A percentile compares a stretch with the other conserved stretches of the same genome.
These are phyloP conservation scores for Euptelea pleiosperma DNA, from an alignment of 164 flowering plant genomes.

Conservation along the genomic window DNA sequence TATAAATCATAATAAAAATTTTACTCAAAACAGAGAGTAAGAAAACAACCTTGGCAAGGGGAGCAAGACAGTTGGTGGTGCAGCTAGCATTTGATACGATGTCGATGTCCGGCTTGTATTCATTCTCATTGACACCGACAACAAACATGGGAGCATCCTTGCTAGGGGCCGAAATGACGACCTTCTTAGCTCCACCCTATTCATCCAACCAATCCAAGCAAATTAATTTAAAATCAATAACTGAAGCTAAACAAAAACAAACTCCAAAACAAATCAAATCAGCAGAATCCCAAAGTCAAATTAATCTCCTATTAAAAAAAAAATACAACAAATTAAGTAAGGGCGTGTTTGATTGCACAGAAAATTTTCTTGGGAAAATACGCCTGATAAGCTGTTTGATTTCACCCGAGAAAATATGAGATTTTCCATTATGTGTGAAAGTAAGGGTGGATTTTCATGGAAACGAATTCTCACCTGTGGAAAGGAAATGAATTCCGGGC, in stretches of 20 bases:
- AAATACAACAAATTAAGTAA: too few relatives aligned
- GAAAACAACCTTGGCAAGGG: slow-evolving; percentile 69
- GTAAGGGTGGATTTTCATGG: too few relatives aligned
- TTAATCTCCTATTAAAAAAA: not conserved
- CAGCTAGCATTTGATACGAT: slow-evolving; percentile 97
- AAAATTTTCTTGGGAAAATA: too few relatives aligned
- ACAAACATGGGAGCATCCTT: slow-evolving; percentile 98
- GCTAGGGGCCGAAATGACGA: slow-evolving; percentile 93
- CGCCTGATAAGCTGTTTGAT: not conserved
- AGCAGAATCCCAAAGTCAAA: not conserved
- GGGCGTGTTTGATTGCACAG: too few relatives aligned
- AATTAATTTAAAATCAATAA: not conserved
- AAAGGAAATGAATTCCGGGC: too few relatives aligned
- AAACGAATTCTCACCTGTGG: too few relatives aligned
- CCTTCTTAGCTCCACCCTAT: slow-evolving; percentile 98
- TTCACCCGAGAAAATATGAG: too few relatives aligned
- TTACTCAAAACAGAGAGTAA: too few relatives aligned
- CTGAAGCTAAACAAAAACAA: not conserved
- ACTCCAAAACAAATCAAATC: not conserved
- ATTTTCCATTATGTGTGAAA: too few relatives aligned
- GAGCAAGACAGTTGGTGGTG: slow-evolving; percentile 95
- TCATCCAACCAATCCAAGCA: slow-evolving; percentile 8
- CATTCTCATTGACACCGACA: slow-evolving; percentile 85
- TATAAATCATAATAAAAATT: too few relatives aligned
- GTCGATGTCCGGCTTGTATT: slow-evolving; percentile 66